Conservation (phyloP, 202 grass and related monocot genomes). For the Carex arenaria region DNA sequence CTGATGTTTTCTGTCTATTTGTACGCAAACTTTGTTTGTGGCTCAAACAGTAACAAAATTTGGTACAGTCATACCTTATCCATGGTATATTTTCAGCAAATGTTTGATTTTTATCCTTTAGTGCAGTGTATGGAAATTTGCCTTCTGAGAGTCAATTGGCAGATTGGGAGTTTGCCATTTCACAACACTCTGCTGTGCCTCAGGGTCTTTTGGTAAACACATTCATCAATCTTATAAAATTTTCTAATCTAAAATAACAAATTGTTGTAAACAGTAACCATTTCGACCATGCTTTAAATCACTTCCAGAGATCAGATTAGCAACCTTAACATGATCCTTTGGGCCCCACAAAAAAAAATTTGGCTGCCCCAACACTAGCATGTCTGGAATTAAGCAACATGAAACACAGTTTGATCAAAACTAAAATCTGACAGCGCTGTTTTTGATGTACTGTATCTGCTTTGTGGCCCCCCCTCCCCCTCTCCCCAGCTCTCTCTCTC, state of each 20-base stretch:
- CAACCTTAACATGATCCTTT: not conserved
- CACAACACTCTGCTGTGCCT: conserved; percentile 42
- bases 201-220: conserved; percentile 36
- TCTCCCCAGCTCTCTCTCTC: not conserved
- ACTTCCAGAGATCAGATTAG: not conserved
- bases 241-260: not conserved
- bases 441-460: not conserved
- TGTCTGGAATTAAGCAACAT: not conserved
- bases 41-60: not conserved
- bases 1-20: not conserved
- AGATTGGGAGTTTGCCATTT: conserved; percentile 43
- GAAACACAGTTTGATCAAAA: not conserved
- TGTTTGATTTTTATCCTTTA: not conserved
- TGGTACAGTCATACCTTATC: not conserved
- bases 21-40: not conserved
- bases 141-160: conserved; percentile 39
- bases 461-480: not conserved
- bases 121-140: conserved; percentile 43
- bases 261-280: not conserved
- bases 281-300: not conserved
- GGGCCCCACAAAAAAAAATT: not conserved
- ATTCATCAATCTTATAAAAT: not conserved
- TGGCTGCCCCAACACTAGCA: not conserved
- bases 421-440: not conserved
- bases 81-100: not conserved